A percentile compares a stretch with the other conserved stretches of the same genome.
Conservation (phyloP, 768 basidiomycete species). For the Dioszegia aurantiaca region DNA sequence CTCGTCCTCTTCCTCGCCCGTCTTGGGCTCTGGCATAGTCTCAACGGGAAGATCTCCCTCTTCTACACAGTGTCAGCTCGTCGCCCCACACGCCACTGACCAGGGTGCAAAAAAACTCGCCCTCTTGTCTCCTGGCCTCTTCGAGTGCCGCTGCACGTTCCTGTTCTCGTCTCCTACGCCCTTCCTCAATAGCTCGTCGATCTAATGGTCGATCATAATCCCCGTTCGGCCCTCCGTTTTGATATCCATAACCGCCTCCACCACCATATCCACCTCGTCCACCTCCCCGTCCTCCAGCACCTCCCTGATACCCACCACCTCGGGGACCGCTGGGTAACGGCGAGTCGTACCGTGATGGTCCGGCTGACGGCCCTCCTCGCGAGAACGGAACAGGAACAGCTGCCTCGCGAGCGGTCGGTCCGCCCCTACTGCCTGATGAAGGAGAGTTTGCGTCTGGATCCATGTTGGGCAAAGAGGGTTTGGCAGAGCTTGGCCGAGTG, state of each 20-base stretch:
- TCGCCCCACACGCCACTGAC: no score
- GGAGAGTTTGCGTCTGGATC: no score
- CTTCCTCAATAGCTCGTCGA: conserved; percentile 49
- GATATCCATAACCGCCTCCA: conserved; percentile 18
- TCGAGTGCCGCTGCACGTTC: conserved; percentile 39
- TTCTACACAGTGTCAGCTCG: conserved; percentile 9
- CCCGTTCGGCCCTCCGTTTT: conserved; percentile 1
- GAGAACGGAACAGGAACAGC: not conserved
- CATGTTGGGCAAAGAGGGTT: not conserved
- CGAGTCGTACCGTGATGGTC: not conserved
- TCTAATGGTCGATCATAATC: conserved; percentile 44
- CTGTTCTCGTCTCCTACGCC: conserved; percentile 43
- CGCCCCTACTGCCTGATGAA: not conserved
- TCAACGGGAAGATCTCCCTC: conserved; percentile 12
- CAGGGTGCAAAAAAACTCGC: no score
- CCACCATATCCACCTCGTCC: conserved; percentile 12
- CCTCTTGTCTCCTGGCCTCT: conserved; percentile 29
- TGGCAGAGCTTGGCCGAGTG: not conserved
- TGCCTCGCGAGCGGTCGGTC: not conserved
- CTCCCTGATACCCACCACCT: conserved; percentile 1
- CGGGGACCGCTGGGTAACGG: not conserved
- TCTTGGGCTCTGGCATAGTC: conserved; percentile 23
- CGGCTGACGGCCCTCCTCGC: not conserved
- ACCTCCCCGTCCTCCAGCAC: not conserved
- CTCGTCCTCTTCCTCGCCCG: conserved; percentile 41